Base-by-base conservation (phyloP, 2,329 filamentous ascomycete species). In the Orbilia ellipsospora region DNA sequence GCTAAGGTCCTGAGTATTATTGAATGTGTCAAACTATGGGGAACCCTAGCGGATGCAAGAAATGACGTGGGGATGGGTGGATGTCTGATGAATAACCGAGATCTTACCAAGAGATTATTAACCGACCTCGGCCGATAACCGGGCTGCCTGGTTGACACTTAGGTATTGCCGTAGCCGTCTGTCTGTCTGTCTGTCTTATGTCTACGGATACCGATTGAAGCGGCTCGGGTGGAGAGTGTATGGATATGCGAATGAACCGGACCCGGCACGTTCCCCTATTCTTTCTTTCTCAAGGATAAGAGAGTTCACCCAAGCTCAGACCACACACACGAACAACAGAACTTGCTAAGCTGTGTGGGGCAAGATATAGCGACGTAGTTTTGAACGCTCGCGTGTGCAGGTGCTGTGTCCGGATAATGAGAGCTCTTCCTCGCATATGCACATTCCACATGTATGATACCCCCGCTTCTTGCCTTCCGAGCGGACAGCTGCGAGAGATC, bases 121-220 rank as follows among this genome's bases (percentile, higher is more conserved):
- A 57, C 72, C 72, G 72, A 69, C 72, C 72, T 68, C 64, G 72
- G 64, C 60, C 72, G 64, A 66, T 50, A 59, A 28, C 44, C 16
- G 8, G 13, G 13, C 13, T 48, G 44, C 7, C 16, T 10, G 31
- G 10, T 36, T 36, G 31, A 36, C 5, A 4, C 3, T 10, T 36
- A 1, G 31, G 10, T 36, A 36, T 36, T 36, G 31, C 31, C 8
- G 31, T 10, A 23, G 23, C 23, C 4, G 23, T 36, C 31, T 1
- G 10, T 7, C 31, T 36, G 31, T 36, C 31, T 6, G 31, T 1
- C 31, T 6, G 31, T 36, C 10, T 23, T 1, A 2, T 6, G 31
- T 36, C 10, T 23, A 4, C 23, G 23, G 23, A 10, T 36, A 36
- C 31, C 1, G 31, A 36, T 36, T 13, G 66, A 63, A 26, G 52